Conservation (phyloP, 305 asterid species). For the Fraxinus albicans region DNA sequence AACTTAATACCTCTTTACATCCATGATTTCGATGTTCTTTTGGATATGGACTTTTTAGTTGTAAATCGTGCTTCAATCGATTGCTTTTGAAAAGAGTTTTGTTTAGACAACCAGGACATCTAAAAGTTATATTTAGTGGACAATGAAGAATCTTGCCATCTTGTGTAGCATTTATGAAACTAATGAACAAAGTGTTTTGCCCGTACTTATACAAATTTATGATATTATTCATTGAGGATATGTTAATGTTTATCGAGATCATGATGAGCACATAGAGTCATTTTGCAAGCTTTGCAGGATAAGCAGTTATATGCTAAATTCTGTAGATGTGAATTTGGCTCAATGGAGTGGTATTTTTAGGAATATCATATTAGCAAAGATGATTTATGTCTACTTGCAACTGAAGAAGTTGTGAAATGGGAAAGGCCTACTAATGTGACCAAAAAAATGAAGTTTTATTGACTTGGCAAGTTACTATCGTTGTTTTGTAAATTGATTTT, state of each 20-base stretch:
- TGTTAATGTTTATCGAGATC: background rate
- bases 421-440: background rate
- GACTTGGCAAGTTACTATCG: background rate
- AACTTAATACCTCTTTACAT: background rate
- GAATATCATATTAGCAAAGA: no score
- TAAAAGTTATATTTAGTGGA: no score
- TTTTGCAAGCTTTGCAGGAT: background rate
- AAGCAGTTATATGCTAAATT: no score
- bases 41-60: background rate
- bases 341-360: background rate
- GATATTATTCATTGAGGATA: background rate
- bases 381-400: no score
- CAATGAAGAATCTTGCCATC: no score
- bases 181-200: background rate
- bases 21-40: background rate
- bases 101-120: background rate
- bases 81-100: no score
- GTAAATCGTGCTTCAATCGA: background rate
- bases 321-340: background rate
- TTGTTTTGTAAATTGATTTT: background rate
- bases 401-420: background rate
- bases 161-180: background rate
- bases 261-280: background rate
- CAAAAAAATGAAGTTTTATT: no score
- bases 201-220: no score